Evolutionary conservation across 495 filamentous ascomycete species (phyloP), one percentile per base, ranked within the genome.

Genomic region (Tuber melanosporum): DNA sequence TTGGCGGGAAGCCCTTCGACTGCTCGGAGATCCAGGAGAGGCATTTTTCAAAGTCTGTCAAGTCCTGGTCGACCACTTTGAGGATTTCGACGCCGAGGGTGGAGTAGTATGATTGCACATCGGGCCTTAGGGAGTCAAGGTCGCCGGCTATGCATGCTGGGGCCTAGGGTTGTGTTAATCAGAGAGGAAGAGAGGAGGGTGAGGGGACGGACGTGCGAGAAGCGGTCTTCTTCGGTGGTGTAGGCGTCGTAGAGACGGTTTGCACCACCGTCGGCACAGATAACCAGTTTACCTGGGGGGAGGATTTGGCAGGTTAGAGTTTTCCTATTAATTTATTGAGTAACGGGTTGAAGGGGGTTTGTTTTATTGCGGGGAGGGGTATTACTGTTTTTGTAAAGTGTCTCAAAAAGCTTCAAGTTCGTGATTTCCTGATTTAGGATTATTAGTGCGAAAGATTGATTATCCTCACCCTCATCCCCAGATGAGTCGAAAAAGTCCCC

Each of bases 191-290:
- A 71, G 66, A n/a, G 71, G n/a, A 10, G 70, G 45, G 66, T n/a
- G 32, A 70, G 46, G 73, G n/a, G n/a, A 12, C n/a, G 41, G n/a
- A 84, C 83, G 72, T 77, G 76, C 7, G 75, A 49, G 36, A 73
- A 69, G 20, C 82, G 72, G 44, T 39, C 71, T n/a, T 77, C 70
- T 71, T 73, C 73, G 73, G 74, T 70, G n/a, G 79, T 79, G 45
- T 87, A 85, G 15, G 87, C 84, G 71, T 94, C 90, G 77, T 91
- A 89, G 46, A 97, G 87, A 19, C 88, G 87, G 84, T 99, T 98
- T 70, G 94, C 94, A 41, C 93, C 95, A 49, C 95, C 95, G 86
- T 99, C 95, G 42, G 93, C 95, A 79, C 92, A 95, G 72, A 97
- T 85, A 10, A 86, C 88, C 52, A 87, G 71, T 15, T 43, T 75